Base-by-base conservation (phyloP, 352 stramenopile genomes). In the Peronospora belbahrii region DNA sequence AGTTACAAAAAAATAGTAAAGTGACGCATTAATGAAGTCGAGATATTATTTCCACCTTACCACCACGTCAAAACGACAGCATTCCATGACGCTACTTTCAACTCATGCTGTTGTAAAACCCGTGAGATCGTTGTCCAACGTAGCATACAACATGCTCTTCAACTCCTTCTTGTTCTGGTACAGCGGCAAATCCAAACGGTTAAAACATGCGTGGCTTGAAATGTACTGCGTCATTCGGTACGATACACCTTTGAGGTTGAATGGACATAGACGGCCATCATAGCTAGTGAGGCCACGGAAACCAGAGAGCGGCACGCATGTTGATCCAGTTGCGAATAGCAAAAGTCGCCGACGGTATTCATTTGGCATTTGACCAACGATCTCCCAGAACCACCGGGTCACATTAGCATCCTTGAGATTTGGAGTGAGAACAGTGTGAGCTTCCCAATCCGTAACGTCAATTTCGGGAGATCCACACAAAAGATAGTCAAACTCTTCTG, bases 401-500 rank as follows among this genome's bases (percentile, higher is more conserved):
- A 67, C 62, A 5, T 25, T 52, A 25, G 64, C 48, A 15, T 56
- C 60, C 33, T 71, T 52, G 6, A 83, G 52, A 28, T 86, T 74
- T n/a, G 56, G 44, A 30, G 66, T 71, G 30, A 71, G 59, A 13
- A 60, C 48, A 1, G 94, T 97, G 56, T 98, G 62, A 4, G 59
- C 53, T 52, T 91, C 82, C 95, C 95, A 99, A 67, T 99, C 95
- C 8, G 91, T 79, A 23, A 98, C 92, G 35, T 98, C 85, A 49
- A 99, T 97, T 62, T 92, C 79, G 4, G 95, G 88, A 28, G 97
- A 75, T n/a, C 96, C 96, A 51, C 94, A 98, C 46, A 99, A 78
- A 20, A 99, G 48, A 42, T 98, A 76, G 57, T 99, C 95, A 4
- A 99, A 72, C 67, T 99, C 95, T 70, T 98, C 93, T 20, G 94